Evolutionary conservation across 2,329 filamentous ascomycete genomes (phyloP).

Genomic region (Byssochlamys sp.): DNA sequence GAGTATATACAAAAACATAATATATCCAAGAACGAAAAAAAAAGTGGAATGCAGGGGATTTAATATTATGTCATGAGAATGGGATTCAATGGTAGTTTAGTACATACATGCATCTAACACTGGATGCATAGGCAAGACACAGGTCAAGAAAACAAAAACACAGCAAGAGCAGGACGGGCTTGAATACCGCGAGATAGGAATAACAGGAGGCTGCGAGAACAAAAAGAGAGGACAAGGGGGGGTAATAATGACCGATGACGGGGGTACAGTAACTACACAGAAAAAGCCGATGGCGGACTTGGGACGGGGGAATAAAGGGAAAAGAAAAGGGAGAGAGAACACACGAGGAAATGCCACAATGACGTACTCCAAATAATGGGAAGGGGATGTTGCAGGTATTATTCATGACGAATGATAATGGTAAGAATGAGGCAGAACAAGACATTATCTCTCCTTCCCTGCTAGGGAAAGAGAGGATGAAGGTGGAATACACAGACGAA

Average conservation of each 20-base stretch:
- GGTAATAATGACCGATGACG: background rate
- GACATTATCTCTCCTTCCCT: background rate
- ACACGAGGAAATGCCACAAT: constrained; percentile 1
- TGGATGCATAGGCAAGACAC: background rate
- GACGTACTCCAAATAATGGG: background rate
- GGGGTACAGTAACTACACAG: background rate
- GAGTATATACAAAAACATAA: background rate
- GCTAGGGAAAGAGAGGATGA: background rate
- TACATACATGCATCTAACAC: background rate
- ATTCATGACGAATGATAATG: constrained; percentile 1
- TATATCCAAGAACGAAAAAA: background rate
- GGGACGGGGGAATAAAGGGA: constrained; percentile 6
- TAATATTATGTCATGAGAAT: background rate
- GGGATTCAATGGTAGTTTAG: background rate
- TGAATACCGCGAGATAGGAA: background rate
- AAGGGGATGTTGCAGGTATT: background rate
- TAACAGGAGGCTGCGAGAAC: background rate
- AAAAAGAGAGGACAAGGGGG: background rate
- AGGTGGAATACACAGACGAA: background rate
- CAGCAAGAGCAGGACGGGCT: background rate
- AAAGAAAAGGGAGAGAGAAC: constrained; percentile 5
- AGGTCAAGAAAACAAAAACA: background rate
- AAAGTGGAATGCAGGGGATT: background rate
- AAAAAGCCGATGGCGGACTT: background rate
- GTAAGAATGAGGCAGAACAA: constrained; percentile 3